Base-by-base conservation (phyloP, 352 stramenopile species). In the Pythium scleroteichum region DNA sequence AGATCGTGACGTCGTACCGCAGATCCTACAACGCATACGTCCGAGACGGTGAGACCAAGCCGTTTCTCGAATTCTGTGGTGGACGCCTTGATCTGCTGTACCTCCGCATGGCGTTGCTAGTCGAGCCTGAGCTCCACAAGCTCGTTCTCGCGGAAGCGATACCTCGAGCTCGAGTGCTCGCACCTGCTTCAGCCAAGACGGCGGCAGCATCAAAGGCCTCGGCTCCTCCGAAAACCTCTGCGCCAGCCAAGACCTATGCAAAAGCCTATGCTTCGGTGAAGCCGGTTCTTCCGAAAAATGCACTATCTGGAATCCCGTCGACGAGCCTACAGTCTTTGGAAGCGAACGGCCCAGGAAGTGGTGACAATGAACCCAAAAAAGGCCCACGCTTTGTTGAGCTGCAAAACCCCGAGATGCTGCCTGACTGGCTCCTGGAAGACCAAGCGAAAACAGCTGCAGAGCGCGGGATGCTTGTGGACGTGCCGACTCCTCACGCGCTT, bases 31-130 rank as follows among this genome's bases (percentile, higher is more conserved):
- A 67, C 19, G 80, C 75, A 22, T 52, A 32, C 3, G 26, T 56
- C 33, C 47, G 33, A 16, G n/a, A 41, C 7, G 33, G 13, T 1
- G 35, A 52, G 20, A 16, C 12, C n/a, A 69, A 61, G 42, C 55
- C 47, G 13, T 90, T 90, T 59, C 83, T 88, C 26, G 70, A 88
- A 29, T 85, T 69, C 13, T 90, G 80, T 39, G 66, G 64, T 9
- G 78, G 78, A 2, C 60, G 80, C 46, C 65, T 88, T 6, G 80
- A 90, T 51, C 59, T 90, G 20, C 59, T 90, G 13, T 90, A 90
- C 59, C 68, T 90, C 29, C 78, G 88, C 51, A 87, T 88, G 78
- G 78, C 69, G 4, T 70, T 87, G 67, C 33, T 82, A 29, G 65
- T 88, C 5, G 73, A 87, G 32, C 69, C 76, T 0, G 69, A 79